Evolutionary conservation across 1,284 basidiomycete species (phyloP), one percentile per base, ranked within the genome.

Genomic region (Pseudozyma thailandica): DNA sequence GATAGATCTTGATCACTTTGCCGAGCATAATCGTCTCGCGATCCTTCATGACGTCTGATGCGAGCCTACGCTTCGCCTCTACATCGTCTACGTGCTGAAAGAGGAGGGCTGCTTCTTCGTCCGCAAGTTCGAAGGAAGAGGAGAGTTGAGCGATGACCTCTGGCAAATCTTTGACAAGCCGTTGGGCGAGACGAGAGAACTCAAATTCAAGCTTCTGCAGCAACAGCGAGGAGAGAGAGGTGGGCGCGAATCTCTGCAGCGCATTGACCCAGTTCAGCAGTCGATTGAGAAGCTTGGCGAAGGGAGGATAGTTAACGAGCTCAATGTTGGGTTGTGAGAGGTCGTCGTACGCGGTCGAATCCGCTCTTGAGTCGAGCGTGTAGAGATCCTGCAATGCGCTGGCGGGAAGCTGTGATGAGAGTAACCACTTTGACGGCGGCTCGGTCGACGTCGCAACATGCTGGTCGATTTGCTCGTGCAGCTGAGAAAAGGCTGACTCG

Each of bases 201-300:
- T 60, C 52, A 0, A 0, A 1, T 12, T 58, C 53, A 15, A 74
- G 50, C 10, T 9, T 6, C 1, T 20, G 2, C 18, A 51, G 13
- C 3, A 72, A 44, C 0, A 10, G 6, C 0, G 4, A 1, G 3
- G 46, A 27, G 0, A 70, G 38, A 1, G 33, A 43, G 15, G 30
- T 16, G 4, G 69, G 65, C 12, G 68, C 59, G 30, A 71, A 74
- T 0, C 48, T 15, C 10, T 56, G 50, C 4, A 71, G 27, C 10
- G 62, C 72, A 12, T 71, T 66, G 13, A 63, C 42, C 52, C 50
- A 58, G 6, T 37, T 50, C 27, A 71, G 18, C 0, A 71, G 35
- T 1, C 55, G 44, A 23, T 74, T 74, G 30, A 74, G 42, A 27
- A 66, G 48, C 28, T 53, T 48, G 0, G 49, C 60, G 9, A 74